phyloP scores from a whole-genome alignment of 805 yeast species.

The Ogataea trehalophila region DNA sequence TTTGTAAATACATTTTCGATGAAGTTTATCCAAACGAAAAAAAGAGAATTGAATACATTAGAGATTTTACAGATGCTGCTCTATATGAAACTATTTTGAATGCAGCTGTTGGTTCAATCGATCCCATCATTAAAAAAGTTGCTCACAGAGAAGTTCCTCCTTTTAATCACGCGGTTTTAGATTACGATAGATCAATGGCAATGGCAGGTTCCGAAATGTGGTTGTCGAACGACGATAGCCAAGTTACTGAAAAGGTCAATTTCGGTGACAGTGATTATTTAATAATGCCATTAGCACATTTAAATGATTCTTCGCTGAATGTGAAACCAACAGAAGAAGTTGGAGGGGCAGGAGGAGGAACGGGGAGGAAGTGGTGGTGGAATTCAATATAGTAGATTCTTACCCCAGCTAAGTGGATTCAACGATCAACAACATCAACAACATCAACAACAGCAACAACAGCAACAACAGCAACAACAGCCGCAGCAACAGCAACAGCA shows the following conservation, averaged over 20 bases:
- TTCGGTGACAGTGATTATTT: too few relatives aligned
- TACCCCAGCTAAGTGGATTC: background rate
- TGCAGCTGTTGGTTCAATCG: background rate
- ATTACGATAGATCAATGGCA: too few relatives aligned
- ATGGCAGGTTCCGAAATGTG: too few relatives aligned
- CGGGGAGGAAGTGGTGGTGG: too few relatives aligned
- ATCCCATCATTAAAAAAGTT: background rate
- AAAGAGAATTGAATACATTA: background rate
- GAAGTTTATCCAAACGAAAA: slow-evolving; percentile 1
- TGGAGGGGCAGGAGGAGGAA: background rate
- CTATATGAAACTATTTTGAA: background rate
- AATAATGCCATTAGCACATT: background rate
- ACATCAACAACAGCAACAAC: too few relatives aligned
- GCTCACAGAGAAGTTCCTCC: background rate
- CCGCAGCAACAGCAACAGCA: too few relatives aligned
- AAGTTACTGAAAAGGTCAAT: too few relatives aligned
- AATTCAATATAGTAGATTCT: background rate
- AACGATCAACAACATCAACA: too few relatives aligned
- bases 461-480: too few relatives aligned
- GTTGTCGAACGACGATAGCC: too few relatives aligned
- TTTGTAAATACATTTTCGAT: slow-evolving; percentile 1
- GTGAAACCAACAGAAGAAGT: background rate
- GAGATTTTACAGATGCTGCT: background rate
- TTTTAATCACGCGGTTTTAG: background rate
- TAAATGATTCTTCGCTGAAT: background rate